A percentile compares a stretch with the other conserved stretches of the same genome.
Evolutionary conservation across 2,329 filamentous ascomycete species (phyloP).

Genomic region (Phoma sp.): DNA sequence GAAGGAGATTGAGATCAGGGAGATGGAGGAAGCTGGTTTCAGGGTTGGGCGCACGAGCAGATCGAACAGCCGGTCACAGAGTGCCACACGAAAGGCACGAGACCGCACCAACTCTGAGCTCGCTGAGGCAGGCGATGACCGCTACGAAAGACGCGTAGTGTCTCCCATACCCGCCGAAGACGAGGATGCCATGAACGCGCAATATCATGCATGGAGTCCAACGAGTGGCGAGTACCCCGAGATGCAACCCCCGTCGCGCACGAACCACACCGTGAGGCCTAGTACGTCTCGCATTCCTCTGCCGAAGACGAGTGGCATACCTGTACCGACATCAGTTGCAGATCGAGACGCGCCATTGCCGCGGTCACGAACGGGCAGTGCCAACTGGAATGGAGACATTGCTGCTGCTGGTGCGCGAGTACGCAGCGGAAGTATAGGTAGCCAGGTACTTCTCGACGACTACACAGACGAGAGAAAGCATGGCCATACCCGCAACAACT

Average conservation of each 20-base stretch:
- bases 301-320: conserved; percentile 78
- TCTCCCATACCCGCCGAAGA: conserved; percentile 54
- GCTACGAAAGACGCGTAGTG: conserved; percentile 39
- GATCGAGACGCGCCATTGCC: conserved; percentile 75
- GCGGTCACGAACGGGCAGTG: conserved; percentile 65
- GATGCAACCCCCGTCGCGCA: conserved; percentile 49
- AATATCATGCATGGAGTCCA: conserved; percentile 68
- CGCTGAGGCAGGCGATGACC: conserved; percentile 38
- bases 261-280: conserved; percentile 59
- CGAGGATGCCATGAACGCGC: conserved; percentile 45
- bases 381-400: conserved; percentile 65
- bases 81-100: conserved; percentile 34
- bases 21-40: conserved; percentile 81
- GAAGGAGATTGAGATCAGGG: conserved; percentile 79
- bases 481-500: conserved; percentile 30
- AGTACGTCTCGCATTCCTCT: conserved; percentile 84
- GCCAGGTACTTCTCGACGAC: conserved; percentile 61
- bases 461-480: conserved; percentile 28
- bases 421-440: conserved; percentile 72
- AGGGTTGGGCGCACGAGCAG: conserved; percentile 57
- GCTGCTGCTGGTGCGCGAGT: conserved; percentile 70
- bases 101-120: conserved; percentile 45
- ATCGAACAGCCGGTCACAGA: conserved; percentile 49
- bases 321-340: conserved; percentile 73
- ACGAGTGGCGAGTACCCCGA: conserved; percentile 79